Evolutionary conservation across 2,329 filamentous ascomycete genomes (phyloP), one percentile per base, ranked within the genome.

Genomic region (Hypoxylon sp.): DNA sequence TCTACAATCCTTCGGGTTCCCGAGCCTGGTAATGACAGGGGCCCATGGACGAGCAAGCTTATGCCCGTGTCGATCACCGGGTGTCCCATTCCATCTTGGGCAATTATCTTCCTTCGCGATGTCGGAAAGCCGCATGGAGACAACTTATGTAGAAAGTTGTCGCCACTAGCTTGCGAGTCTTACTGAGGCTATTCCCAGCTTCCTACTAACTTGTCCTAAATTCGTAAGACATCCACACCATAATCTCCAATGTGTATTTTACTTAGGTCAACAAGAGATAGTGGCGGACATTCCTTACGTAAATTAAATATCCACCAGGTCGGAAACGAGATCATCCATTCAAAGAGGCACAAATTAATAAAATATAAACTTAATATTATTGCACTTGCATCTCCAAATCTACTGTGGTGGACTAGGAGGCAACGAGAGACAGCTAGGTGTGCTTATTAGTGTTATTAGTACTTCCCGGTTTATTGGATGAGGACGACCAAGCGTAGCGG

Each of bases 161-260:
- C 35, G 50, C 53, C 22, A 31, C 35, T 35, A 50, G 48, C 20
- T 42, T 44, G 14, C 7, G 44, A 51, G 44, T 20, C 8, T 55
- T 33, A 30, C 37, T 65, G 67, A 69, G 55, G 67, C 50, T 69
- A 69, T 69, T 69, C 59, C 56, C 64, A 64, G 50, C 46, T 64
- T 59, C 6, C 20, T 56, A 59, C 40, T 20, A 53, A 35, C 56
- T 22, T 30, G 6, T 31, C 13, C 22, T 37, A 11, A 20, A 40
- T 35, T 53, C 10, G 17, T 27, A 4, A 42, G n/a, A 8, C 40
- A 20, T 20, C n/a, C 6, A 31, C 46, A 44, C 30, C 25, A 22
- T n/a, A 11, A 46, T 13, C 40, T 20, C 14, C 3, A 11, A n/a
- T 42, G 7, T 44, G 8, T 55, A 25, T 27, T 40, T 17, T 25